These are phyloP conservation scores for Cupressus sempervirens DNA, from an alignment of 75 land plant species.

Conservation along the genomic window DNA sequence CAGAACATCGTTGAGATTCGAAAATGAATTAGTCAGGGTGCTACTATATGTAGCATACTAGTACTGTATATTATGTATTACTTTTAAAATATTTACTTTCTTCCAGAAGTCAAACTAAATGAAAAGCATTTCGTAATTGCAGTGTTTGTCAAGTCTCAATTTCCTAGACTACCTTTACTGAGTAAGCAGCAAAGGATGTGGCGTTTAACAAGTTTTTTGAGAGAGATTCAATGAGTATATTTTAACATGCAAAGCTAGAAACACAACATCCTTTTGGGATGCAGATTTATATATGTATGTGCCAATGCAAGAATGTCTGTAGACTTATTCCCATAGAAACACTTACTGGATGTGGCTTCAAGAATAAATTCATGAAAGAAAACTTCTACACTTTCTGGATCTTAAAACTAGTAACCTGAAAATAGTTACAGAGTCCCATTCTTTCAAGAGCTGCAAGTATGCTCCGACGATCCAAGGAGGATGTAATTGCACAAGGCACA, in stretches of 20 bases:
- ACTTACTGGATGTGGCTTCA: neutral
- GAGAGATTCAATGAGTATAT: neutral
- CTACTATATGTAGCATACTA: neutral
- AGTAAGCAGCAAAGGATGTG: neutral
- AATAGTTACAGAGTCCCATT: slow-evolving; percentile 76
- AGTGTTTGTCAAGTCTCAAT: neutral
- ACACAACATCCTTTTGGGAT: neutral
- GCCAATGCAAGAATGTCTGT: neutral
- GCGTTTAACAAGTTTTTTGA: neutral
- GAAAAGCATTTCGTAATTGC: neutral
- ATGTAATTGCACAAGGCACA: slow-evolving; percentile 92
- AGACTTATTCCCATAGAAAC: neutral
- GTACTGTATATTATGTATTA: neutral
- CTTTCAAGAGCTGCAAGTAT: slow-evolving; percentile 68
- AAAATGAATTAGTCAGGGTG: neutral
- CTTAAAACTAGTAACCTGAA: slow-evolving; percentile 40
- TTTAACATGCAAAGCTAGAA: neutral
- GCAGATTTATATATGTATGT: neutral
- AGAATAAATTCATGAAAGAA: neutral
- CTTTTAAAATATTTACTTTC: neutral
- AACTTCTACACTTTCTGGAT: neutral
- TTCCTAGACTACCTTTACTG: neutral
- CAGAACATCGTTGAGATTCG: neutral
- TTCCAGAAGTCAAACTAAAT: neutral
- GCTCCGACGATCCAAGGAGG: slow-evolving; percentile 67